Conservation (phyloP, 345 rosid genomes). For the Eucalyptus victrix region DNA sequence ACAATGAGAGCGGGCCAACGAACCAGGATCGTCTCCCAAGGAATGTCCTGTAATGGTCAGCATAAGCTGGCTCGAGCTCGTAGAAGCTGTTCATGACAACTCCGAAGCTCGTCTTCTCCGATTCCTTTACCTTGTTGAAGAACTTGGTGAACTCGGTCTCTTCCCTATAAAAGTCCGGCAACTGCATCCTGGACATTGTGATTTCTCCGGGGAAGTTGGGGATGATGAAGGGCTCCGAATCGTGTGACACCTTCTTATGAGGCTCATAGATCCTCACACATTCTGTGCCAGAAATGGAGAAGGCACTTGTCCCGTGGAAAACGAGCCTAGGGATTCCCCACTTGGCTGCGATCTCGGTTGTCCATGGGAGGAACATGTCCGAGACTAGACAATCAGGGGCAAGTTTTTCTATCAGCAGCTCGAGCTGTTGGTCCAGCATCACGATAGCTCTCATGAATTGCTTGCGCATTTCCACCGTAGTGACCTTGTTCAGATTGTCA, state of each 20-base stretch:
- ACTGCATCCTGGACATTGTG: background rate
- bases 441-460: background rate
- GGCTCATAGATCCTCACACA: background rate
- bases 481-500: background rate
- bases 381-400: conserved; percentile 14
- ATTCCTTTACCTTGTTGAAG: background rate
- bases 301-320: conserved; percentile 17
- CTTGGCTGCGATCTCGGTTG: conserved; percentile 1
- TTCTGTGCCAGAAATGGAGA: background rate
- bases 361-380: conserved; percentile 3
- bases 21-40: background rate
- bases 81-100: background rate
- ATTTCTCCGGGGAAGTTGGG: background rate
- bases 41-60: background rate
- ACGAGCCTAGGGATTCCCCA: conserved; percentile 15
- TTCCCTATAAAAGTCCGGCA: background rate
- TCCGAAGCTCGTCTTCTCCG: background rate
- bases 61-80: background rate
- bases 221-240: conserved; percentile 9
- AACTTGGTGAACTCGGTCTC: background rate
- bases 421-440: conserved; percentile 10
- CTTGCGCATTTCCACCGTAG: background rate
- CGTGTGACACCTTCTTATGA: background rate
- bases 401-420: background rate
- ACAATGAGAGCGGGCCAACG: background rate